A percentile compares a stretch with the other conserved stretches of the same genome.
Evolutionary conservation across 192 early-diverging fungal species (phyloP).

Genomic region (Coemansia umbellata): DNA sequence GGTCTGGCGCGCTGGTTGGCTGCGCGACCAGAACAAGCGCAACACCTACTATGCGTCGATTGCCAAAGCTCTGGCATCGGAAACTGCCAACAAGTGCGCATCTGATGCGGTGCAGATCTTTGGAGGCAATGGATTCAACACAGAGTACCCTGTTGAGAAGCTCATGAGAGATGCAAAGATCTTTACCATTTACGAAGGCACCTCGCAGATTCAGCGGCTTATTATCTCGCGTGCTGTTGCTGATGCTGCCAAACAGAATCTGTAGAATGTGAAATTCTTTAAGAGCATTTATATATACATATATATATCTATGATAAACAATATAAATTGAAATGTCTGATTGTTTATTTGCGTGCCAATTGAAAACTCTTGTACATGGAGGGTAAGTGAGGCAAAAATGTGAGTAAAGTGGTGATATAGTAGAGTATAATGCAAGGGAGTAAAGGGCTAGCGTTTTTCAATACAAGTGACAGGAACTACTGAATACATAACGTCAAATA

Average conservation of each 20-base stretch:
- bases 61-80: slow-evolving; percentile 85
- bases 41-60: slow-evolving; percentile 95
- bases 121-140: slow-evolving; percentile 85
- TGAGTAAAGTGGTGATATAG: too few relatives aligned
- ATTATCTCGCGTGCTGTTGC: slow-evolving; percentile 83
- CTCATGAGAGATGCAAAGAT: slow-evolving; percentile 91
- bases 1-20: slow-evolving; percentile 81
- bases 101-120: slow-evolving; percentile 94
- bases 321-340: background rate
- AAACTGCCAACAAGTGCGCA: slow-evolving; percentile 76
- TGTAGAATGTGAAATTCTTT: too few relatives aligned
- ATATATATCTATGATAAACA: background rate
- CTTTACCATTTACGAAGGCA: slow-evolving; percentile 97
- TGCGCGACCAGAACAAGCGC: slow-evolving; percentile 78
- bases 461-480: too few relatives aligned
- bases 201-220: slow-evolving; percentile 90
- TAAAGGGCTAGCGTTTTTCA: background rate
- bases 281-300: background rate
- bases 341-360: too few relatives aligned
- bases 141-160: slow-evolving; percentile 95
- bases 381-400: too few relatives aligned
- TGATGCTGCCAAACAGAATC: slow-evolving; percentile 50
- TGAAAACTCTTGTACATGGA: too few relatives aligned
- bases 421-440: background rate
- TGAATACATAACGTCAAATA: too few relatives aligned